Base-by-base conservation (phyloP, 2,329 filamentous ascomycete species). In the Aspergillus awamori region DNA sequence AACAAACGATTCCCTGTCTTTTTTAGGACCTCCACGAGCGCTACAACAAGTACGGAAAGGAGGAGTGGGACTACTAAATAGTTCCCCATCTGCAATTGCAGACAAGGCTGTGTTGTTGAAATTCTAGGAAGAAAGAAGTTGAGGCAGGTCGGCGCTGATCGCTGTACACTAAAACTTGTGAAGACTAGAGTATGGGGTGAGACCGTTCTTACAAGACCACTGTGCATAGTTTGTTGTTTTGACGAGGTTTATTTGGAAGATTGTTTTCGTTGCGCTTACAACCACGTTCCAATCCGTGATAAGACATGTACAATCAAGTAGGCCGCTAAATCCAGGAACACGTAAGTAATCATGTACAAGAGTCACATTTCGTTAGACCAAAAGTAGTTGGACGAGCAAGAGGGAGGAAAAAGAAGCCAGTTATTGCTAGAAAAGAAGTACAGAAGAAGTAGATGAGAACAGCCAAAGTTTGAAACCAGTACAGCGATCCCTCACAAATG, bases 1-100 rank as follows among this genome's bases (percentile, higher is more conserved):
- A 39, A 43, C 48, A 33, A 22, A 13, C 52, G 48, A 57, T 24
- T 5, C 17, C 22, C 2, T 15, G 13, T 22, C 45, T 60, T 49
- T 30, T 45, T 13, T 72, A 96, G 92, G 86, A 89, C 73, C 87
- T 97, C 67, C 95, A 99, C 83, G 95, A 99, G 72, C 90, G 90
- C 83, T 98, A 90, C 88, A 99, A 99, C 91, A 99, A 99, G 86
- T 98, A 92, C 88, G 95, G 95, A 80, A 98, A 98, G 88, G 95
- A 98, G 70, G 93, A 92, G 70, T 98, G 73, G 67, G 75, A 77
- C 67, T 77, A 76, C 68, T 77, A 72, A 63, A 69, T 62, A 57
- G 60, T 59, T 13, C 33, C 20, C 59, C 48, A 26, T 22, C 45
- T 53, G 47, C 59, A 62, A 59, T 49, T 47, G 43, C 38, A 64